Evolutionary conservation across 495 filamentous ascomycete species (phyloP).

Genomic region (Wilcoxina mikolae): DNA sequence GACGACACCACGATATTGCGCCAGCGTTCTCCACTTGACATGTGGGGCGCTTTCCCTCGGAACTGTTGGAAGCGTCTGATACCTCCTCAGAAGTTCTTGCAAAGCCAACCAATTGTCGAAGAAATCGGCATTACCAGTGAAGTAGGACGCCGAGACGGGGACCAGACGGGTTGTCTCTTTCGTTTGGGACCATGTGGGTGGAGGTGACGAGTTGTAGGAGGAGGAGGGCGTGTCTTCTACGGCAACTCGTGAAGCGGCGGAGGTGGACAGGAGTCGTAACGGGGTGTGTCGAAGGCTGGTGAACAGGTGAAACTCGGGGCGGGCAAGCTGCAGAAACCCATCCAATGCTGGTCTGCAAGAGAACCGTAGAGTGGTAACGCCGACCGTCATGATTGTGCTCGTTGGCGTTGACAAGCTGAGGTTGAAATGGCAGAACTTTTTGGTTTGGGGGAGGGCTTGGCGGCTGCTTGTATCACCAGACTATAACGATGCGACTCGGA

Average conservation of each 20-base stretch:
- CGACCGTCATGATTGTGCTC: constrained; percentile 16
- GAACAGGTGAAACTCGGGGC: constrained; percentile 14
- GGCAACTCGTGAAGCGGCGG: constrained; percentile 2
- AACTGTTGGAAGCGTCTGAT: constrained; percentile 56
- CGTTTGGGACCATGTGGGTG: constrained; percentile 13
- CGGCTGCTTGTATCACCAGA: background rate
- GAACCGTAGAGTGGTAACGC: constrained; percentile 13
- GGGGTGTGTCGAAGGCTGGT: constrained; percentile 1
- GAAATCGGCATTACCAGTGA: constrained; percentile 70
- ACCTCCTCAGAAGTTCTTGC: constrained; percentile 50
- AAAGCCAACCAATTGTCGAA: constrained; percentile 70
- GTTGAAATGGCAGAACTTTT: background rate
- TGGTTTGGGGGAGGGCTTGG: background rate
- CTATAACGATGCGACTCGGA: background rate
- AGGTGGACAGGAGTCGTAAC: constrained; percentile 21
- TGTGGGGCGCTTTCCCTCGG: constrained; percentile 49
- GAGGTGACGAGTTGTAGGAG: background rate
- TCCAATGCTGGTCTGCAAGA: constrained; percentile 11
- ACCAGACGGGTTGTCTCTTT: constrained; percentile 47
- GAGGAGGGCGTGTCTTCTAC: constrained; percentile 5
- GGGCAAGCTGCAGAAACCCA: constrained; percentile 4
- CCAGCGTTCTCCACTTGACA: constrained; percentile 69
- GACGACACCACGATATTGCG: constrained; percentile 55
- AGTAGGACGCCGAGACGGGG: constrained; percentile 81
- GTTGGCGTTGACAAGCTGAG: constrained; percentile 6